phyloP scores from a whole-genome alignment of 1,284 basidiomycete genomes.

The Cryptococcus floricola region DNA sequence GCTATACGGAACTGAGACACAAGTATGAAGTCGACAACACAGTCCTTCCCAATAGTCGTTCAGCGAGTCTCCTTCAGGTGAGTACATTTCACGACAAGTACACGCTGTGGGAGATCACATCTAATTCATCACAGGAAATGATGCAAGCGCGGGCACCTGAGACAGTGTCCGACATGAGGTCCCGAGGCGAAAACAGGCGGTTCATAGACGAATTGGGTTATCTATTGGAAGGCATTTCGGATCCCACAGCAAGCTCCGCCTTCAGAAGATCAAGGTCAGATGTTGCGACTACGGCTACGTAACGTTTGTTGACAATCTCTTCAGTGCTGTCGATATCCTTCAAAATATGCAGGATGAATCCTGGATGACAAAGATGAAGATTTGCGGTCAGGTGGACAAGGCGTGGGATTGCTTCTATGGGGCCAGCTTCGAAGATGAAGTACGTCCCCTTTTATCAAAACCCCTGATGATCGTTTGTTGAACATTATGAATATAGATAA shows the following conservation, averaged over 20 bases:
- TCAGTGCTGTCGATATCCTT: conserved; percentile 40
- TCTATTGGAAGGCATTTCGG: conserved; percentile 34
- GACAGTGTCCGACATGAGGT: conserved; percentile 43
- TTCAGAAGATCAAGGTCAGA: conserved; percentile 32
- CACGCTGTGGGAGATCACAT: not conserved
- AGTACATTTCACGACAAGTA: not conserved
- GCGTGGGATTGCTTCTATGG: conserved; percentile 24
- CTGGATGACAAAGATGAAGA: conserved; percentile 37
- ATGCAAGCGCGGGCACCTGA: conserved; percentile 33
- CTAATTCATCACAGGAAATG: conserved; percentile 13
- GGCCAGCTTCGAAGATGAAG: conserved; percentile 20
- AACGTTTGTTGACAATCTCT: not conserved
- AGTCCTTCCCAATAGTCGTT: conserved; percentile 8
- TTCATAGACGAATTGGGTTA: conserved; percentile 45
- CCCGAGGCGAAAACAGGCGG: conserved; percentile 43
- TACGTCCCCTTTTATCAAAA: conserved; percentile 5
- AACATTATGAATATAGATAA: conserved; percentile 11
- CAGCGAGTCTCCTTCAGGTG: conserved; percentile 20
- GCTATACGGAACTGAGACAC: conserved; percentile 43
- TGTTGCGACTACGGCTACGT: not conserved
- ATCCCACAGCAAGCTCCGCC: conserved; percentile 13
- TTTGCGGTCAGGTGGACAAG: conserved; percentile 40
- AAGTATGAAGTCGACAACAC: conserved; percentile 40
- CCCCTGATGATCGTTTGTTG: not conserved
- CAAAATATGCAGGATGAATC: conserved; percentile 32